Base-by-base conservation (phyloP, 805 yeast species). In the Kregervanrija pseudodelftensis region DNA sequence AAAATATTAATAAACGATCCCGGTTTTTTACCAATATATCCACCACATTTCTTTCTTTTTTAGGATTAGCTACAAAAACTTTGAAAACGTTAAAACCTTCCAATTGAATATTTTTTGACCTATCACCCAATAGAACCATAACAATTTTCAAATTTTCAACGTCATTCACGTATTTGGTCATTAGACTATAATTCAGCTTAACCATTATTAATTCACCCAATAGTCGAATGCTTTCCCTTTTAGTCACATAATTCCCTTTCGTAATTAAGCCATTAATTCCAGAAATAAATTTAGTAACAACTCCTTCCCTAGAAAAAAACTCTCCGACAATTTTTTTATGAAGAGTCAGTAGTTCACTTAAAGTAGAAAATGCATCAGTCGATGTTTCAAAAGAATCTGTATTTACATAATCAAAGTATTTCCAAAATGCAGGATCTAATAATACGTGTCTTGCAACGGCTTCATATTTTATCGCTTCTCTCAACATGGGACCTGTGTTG, bases 61-160 rank as follows among this genome's bases (percentile, higher is more conserved):
- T 80, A 5, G 99, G 99, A 63, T 93, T 93, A 4, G 96, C 98
- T n/a, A 89, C 89, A 64, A 93, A 88, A 35, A 90, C 85, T 66
- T 91, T 93, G 69, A 93, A 91, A 34, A 91, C 83, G 52, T 93
- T 90, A 59, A 93, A 93, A 4, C 95, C 89, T 62, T 93, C 98
- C 44, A 79, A 65, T 60, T 90, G 96, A 47, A 93, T 74, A 62
- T 90, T 90, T 58, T 84, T 85, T 50, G 95, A 87, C 64, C 84
- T 85, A 63, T 91, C 97, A 47, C 93, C 82, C 51, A 93, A 68
- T 49, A 89, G 65, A 33, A 83, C 74, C 99, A 93, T 93, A 28
- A 87, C 76, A 44, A 89, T 66, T 62, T 91, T 93, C 57, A 93
- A 68, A 60, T 89, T 89, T 42, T 82, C 88, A 1, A 93, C 80